Evolutionary conservation across 2,329 filamentous ascomycete genomes (phyloP).

Genomic region (Bipolaris gigantea): DNA sequence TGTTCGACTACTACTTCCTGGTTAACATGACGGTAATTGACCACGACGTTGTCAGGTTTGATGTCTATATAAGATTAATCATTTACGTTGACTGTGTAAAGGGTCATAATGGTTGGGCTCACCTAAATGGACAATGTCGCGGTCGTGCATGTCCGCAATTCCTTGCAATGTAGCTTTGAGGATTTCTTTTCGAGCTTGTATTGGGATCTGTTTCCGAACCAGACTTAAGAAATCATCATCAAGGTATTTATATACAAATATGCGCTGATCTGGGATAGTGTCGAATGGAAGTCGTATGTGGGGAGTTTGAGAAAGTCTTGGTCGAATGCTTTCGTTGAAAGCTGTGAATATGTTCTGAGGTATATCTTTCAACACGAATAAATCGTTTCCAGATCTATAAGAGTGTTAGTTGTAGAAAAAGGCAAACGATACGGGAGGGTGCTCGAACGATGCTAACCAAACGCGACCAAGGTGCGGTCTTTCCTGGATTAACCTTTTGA

Average conservation of each 20-base stretch:
- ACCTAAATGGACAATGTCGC: conserved; percentile 32
- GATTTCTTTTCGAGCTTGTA: conserved; percentile 24
- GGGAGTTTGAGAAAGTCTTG: conserved; percentile 23
- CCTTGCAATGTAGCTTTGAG: conserved; percentile 29
- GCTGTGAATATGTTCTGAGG: conserved; percentile 19
- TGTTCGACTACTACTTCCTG: conserved; percentile 18
- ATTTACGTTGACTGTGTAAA: conserved; percentile 1
- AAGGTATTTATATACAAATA: conserved; percentile 31
- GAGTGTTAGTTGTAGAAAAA: conserved; percentile 6
- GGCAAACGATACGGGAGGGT: conserved; percentile 8
- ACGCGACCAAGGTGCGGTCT: conserved; percentile 36
- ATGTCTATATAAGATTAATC: conserved; percentile 25
- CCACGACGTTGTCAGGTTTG: conserved; percentile 38
- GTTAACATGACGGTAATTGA: conserved; percentile 18
- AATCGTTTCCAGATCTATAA: conserved; percentile 19
- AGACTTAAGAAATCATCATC: conserved; percentile 25
- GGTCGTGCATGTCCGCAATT: conserved; percentile 28
- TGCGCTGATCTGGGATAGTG: conserved; percentile 19
- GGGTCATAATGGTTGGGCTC: neutral
- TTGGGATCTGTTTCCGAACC: conserved; percentile 14
- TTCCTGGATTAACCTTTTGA: conserved; percentile 40
- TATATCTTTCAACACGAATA: conserved; percentile 31
- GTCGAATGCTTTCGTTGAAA: conserved; percentile 28
- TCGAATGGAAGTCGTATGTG: conserved; percentile 26
- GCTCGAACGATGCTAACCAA: conserved; percentile 30